Base-by-base conservation (phyloP, 352 stramenopile species). In the Globisporangium alternatum region DNA sequence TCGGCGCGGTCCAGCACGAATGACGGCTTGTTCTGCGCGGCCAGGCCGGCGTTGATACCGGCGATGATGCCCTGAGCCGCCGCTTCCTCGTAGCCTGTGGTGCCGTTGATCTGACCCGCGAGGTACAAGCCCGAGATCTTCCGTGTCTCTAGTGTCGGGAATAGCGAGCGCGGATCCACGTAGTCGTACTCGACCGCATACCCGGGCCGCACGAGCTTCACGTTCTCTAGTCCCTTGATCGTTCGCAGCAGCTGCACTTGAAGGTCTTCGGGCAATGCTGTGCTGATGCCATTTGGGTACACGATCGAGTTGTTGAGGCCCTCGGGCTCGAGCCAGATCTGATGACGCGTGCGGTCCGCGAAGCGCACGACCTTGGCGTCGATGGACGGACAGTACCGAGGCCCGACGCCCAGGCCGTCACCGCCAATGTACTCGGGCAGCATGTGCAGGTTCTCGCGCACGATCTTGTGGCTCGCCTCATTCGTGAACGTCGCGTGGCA, bases 131-230 rank as follows among this genome's bases (percentile, higher is more conserved):
- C 86, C 25, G 62, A 59, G 47, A 98, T 91, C 63, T 90, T 84
- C 74, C 98, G 98, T 6, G 95, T 98, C 80, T 99, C 96, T 12
- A 99, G 78, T 22, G 95, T 98, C 51, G 97, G 82, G 33, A 91
- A 88, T 9, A 99, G 77, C 25, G 88, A 95, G 62, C 93, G 87
- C 12, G 97, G 96, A 67, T 99, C 97, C 45, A 99, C 83, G 72
- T 97, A 99, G 82, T 99, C 97, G 70, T 99, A 99, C 79, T 99
- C 97, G n/a, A 99, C 98, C n/a, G 98, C 96, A 71, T 99, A 99
- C 25, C 96, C 98, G 25, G 96, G 90, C 9, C 95, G 87, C 21
- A 99, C 73, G 64, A 99, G 97, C 55, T 98, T 86, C 41, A 97
- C 95, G 22, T 97, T 82, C 75, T 98, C 95, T 4, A 99, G 77